Conservation (phyloP, 2,329 filamentous ascomycete species). For the Talaromyces sp. region DNA sequence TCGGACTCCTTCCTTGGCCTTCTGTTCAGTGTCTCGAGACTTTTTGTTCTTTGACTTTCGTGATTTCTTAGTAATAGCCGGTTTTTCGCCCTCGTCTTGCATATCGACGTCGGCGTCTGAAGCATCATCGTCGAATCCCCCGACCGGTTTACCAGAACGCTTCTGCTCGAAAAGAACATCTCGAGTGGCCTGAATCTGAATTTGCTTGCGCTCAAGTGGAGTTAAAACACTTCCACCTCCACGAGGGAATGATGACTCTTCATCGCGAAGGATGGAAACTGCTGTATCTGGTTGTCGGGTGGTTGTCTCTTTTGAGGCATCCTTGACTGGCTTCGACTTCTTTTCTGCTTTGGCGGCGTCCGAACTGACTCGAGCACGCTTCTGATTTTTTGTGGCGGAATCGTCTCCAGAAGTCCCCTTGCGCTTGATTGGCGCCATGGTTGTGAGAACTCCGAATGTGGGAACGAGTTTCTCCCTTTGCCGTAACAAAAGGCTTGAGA, state of each 20-base stretch:
- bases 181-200: slow-evolving; percentile 85
- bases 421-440: slow-evolving; percentile 47
- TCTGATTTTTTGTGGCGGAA: slow-evolving; percentile 33
- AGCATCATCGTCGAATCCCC: slow-evolving; percentile 54
- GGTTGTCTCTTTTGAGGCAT: slow-evolving; percentile 20
- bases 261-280: slow-evolving; percentile 58
- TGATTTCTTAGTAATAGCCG: slow-evolving; percentile 35
- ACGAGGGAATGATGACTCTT: slow-evolving; percentile 87
- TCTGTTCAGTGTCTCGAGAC: slow-evolving; percentile 49
- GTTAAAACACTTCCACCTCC: slow-evolving; percentile 88
- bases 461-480: neutral
- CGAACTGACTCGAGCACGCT: slow-evolving; percentile 40
- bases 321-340: slow-evolving; percentile 35
- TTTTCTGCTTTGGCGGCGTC: slow-evolving; percentile 27
- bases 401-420: slow-evolving; percentile 42
- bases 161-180: slow-evolving; percentile 89
- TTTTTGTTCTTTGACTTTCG: slow-evolving; percentile 48
- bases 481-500: neutral
- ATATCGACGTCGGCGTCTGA: slow-evolving; percentile 53
- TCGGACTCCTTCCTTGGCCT: slow-evolving; percentile 57
- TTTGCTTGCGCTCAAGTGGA: slow-evolving; percentile 92
- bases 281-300: slow-evolving; percentile 32
- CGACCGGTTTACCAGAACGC: slow-evolving; percentile 52
- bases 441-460: slow-evolving; percentile 3
- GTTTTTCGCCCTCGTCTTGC: slow-evolving; percentile 45